Conservation (phyloP, 257 asterid species). For the Catharanthus roseus region DNA sequence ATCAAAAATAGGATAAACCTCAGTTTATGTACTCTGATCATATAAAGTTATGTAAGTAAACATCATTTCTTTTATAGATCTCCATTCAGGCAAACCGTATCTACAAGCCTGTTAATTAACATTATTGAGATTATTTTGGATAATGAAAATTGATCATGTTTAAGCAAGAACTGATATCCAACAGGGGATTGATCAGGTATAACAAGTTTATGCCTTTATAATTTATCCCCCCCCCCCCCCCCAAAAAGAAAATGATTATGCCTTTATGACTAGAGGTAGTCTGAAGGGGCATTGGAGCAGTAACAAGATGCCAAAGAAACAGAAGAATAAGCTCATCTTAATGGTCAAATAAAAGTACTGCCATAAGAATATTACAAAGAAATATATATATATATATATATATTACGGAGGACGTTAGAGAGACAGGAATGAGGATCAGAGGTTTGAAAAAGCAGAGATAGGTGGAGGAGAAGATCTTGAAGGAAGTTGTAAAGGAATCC, state of each 20-base stretch:
- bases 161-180: background rate
- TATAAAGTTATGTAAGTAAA: background rate
- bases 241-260: no score
- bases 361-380: no score
- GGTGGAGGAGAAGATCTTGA: background rate
- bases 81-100: background rate
- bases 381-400: no score
- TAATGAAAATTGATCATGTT: background rate
- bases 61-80: slow-evolving; percentile 4
- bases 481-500: slow-evolving; percentile 11
- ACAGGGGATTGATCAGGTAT: no score
- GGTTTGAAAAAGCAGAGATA: background rate
- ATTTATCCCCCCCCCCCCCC: no score
- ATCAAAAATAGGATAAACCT: slow-evolving; percentile 2
- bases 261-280: no score
- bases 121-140: background rate
- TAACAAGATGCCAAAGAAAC: no score
- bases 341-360: no score
- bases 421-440: background rate
- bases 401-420: no score
- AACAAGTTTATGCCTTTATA: no score
- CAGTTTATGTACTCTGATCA: background rate
- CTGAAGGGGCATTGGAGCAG: no score
- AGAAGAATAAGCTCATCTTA: no score
- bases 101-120: background rate